These are phyloP conservation scores for Alternaria metachromatica DNA, from an alignment of 2,329 filamentous ascomycete species.

Conservation along the genomic window DNA sequence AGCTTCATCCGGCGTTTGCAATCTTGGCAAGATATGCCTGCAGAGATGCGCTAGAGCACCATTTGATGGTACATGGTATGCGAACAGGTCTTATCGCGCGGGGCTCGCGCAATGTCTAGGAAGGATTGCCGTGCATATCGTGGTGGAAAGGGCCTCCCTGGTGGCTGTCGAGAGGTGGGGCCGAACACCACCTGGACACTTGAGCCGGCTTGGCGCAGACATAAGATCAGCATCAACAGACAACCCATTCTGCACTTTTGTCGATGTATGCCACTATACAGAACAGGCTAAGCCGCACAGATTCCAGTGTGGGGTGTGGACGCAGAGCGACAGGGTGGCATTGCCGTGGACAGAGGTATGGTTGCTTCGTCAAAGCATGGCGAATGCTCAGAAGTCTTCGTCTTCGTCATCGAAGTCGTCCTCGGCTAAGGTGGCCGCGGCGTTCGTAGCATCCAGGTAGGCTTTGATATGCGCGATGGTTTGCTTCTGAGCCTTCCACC, in stretches of 20 bases:
- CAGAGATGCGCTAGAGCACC: not conserved
- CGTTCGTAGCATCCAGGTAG: not conserved
- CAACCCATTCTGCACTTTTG: not conserved
- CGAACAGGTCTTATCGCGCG: not conserved
- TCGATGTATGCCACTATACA: not conserved
- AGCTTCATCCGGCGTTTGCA: constrained; percentile 1
- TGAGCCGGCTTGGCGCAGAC: not conserved
- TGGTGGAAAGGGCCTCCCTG: not conserved
- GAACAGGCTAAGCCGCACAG: not conserved
- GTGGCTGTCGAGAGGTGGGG: not conserved
- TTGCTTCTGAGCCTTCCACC: not conserved
- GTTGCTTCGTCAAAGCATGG: not conserved
- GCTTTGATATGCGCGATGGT: not conserved
- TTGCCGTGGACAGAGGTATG: not conserved
- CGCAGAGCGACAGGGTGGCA: not conserved
- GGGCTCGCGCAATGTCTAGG: not conserved
- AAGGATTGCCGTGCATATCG: not conserved
- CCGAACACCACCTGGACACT: not conserved
- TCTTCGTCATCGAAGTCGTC: not conserved
- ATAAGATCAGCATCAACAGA: not conserved
- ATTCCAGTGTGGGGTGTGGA: not conserved
- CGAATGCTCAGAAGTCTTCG: not conserved
- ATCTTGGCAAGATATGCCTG: not conserved
- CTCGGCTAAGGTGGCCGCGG: not conserved
- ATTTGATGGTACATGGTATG: not conserved